These are phyloP conservation scores for Capsella bursapastoris DNA, from an alignment of 345 rosid species.

Conservation along the genomic window DNA sequence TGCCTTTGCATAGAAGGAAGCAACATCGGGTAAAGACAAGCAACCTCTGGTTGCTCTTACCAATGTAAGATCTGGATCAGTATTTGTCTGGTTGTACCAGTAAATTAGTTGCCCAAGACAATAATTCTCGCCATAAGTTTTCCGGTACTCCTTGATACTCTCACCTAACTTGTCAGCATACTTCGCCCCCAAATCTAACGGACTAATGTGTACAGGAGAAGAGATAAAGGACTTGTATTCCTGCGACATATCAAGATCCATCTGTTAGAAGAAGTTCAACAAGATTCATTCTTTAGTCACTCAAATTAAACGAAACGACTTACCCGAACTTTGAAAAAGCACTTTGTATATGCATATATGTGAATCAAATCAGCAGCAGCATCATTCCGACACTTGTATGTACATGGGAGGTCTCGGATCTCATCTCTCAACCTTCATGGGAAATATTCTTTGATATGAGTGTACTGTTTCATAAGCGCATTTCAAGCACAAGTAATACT, in stretches of 20 bases:
- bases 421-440: slow-evolving; percentile 92
- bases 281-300: slow-evolving; percentile 15
- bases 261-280: slow-evolving; percentile 25
- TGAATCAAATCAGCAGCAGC: slow-evolving; percentile 99
- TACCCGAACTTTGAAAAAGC: slow-evolving; percentile 80
- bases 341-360: slow-evolving; percentile 86
- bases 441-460: slow-evolving; percentile 22
- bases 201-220: slow-evolving; percentile 85
- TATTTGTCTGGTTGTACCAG: slow-evolving; percentile 91
- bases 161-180: slow-evolving; percentile 73
- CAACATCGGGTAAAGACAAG: slow-evolving; percentile 81
- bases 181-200: slow-evolving; percentile 93
- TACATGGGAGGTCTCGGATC: slow-evolving; percentile 82
- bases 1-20: slow-evolving; percentile 85
- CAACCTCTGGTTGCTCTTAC: slow-evolving; percentile 82
- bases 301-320: slow-evolving; percentile 39
- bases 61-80: slow-evolving; percentile 78
- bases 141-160: slow-evolving; percentile 73
- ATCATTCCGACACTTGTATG: slow-evolving; percentile 92
- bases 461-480: slow-evolving; percentile 7
- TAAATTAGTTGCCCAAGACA: slow-evolving; percentile 95
- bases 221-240: slow-evolving; percentile 81
- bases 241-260: slow-evolving; percentile 49
- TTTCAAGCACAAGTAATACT: slow-evolving; percentile 6
- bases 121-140: slow-evolving; percentile 90